Percentiles rank a stretch among this genome's conserved stretches.
Conservation (phyloP, 371 early-diverging fungal genomes). For the Mortierella sp. region DNA sequence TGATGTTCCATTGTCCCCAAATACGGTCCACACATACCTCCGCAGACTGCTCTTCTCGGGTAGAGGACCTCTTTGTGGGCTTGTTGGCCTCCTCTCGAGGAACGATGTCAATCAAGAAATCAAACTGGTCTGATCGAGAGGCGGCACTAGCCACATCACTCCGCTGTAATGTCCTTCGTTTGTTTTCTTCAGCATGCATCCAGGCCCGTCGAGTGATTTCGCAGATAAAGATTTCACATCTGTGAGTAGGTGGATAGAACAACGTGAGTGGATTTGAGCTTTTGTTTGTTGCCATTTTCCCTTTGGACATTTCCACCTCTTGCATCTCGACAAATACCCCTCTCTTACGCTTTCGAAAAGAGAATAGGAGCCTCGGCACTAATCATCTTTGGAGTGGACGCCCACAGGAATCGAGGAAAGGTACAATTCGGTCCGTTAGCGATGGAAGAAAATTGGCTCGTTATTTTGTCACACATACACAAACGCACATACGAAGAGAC, state of each 20-base stretch:
- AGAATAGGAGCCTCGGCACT: conserved; percentile 55
- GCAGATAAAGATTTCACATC: conserved; percentile 92
- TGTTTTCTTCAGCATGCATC: conserved; percentile 92
- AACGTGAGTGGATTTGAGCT: too few species aligned
- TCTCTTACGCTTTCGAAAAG: conserved; percentile 39
- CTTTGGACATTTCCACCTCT: too few species aligned
- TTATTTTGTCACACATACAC: too few species aligned
- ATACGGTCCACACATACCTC: conserved; percentile 12
- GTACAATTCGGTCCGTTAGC: too few species aligned
- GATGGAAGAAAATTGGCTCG: too few species aligned
- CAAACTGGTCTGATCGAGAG: conserved; percentile 86
- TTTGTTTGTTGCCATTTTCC: too few species aligned
- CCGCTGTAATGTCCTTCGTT: conserved; percentile 91
- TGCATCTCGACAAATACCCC: too few species aligned
- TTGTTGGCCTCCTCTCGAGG: conserved; percentile 73
- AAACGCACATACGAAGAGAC: too few species aligned
- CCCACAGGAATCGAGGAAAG: too few species aligned
- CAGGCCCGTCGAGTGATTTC: conserved; percentile 94
- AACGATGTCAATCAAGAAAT: conserved; percentile 93
- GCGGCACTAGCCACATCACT: conserved; percentile 86
- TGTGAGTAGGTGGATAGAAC: conserved; percentile 49
- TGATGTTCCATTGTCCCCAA: too few species aligned
- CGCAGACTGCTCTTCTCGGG: conserved; percentile 35
- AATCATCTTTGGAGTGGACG: too few species aligned
- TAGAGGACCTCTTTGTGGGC: conserved; percentile 24